Evolutionary conservation across 805 yeast genomes (phyloP), one percentile per base, ranked within the genome.

Genomic region (Torulaspora microellipsoides): DNA sequence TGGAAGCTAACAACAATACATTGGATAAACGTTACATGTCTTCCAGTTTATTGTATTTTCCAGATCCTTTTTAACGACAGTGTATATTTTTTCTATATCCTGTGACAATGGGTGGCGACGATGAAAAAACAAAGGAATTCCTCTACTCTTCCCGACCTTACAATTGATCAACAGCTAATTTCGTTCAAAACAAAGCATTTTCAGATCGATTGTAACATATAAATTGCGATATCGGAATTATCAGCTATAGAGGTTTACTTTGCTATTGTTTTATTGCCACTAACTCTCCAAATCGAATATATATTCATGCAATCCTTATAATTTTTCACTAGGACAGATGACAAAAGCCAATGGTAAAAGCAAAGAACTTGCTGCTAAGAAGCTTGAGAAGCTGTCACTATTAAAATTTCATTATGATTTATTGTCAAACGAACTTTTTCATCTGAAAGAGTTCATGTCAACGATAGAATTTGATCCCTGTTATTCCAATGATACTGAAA

Each of bases 401-500:
- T 48, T 78, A 42, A 60, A 72, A 30, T 61, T 73, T 12, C 64
- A 71, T 31, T 77, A 76, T 58, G 76, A 75, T 39, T 40, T 75
- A 4, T 59, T 76, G 20, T 67, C 77, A 0, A 77, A 79, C 48
- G 89, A 84, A 55, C 63, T 83, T 14, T 83, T 78, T 53, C 87
- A 83, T 56, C 62, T 84, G 23, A 66, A 71, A 44, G 77, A 80
- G 51, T 83, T 74, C 56, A 77, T 79, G 15, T 78, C 86, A 0
- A 58, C 83, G 34, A 76, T 73, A 0, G 77, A 76, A 14, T 84
- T 81, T 75, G 75, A 81, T 49, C 89, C 89, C 0, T 54, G 60
- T 12, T 49, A 48, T 36, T 43, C 42, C 14, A 60, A 65, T 38
- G 67, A 69, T 1, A 55, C 66, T 8, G 68, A 67, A 13, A 66